Evolutionary conservation across 208 protist species (phyloP), one percentile per base, ranked within the genome.

Genomic region (Kentomonas sorsogonicus): DNA sequence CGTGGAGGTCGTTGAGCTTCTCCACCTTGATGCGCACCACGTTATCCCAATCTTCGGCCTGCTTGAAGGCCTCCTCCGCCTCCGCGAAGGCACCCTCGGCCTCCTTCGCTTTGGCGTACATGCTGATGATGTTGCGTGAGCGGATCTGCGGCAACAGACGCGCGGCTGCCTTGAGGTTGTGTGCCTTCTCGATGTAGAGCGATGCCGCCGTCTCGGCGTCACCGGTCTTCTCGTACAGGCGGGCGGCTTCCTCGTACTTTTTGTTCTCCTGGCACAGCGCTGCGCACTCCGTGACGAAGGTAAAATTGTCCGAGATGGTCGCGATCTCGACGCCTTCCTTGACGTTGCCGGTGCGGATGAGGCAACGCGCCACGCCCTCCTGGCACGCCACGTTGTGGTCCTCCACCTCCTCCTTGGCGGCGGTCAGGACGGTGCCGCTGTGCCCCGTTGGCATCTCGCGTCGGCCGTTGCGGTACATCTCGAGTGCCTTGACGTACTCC

Each of bases 1-100:
- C 87, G 52, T 93, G 74, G 0, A 97, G 77, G 63, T 97, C 91
- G 64, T 94, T 94, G 38, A 96, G 70, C 62, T 95, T 89, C 48
- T 97, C 84, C 16, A 98, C 83, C 65, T 94, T 94, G 41, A 99
- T 69, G 47, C 95, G 89, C 54, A 98, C 93, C 5, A 97, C 96
- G 56, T 91, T 97, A 57, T 97, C 94, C 72, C 91, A 89, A 69
- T 99, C 96, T 67, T 97, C 93, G 4, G 94, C 96, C 57, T 86
- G 80, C 45, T 76, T 67, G 74, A 97, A 99, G 1, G 95, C 91
- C 55, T 82, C 69, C 43, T 93, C 93, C 9, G 97, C 97, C 61
- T 97, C 96, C 52, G 65, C 77, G 63, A 83, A 97, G 25, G 82
- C 73, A 4, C 91, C 91, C 47, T 98, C 85, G 15, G 71, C 73